These are phyloP conservation scores for Aspergillus neotritici DNA, from an alignment of 2,329 filamentous ascomycete genomes.

Conservation along the genomic window DNA sequence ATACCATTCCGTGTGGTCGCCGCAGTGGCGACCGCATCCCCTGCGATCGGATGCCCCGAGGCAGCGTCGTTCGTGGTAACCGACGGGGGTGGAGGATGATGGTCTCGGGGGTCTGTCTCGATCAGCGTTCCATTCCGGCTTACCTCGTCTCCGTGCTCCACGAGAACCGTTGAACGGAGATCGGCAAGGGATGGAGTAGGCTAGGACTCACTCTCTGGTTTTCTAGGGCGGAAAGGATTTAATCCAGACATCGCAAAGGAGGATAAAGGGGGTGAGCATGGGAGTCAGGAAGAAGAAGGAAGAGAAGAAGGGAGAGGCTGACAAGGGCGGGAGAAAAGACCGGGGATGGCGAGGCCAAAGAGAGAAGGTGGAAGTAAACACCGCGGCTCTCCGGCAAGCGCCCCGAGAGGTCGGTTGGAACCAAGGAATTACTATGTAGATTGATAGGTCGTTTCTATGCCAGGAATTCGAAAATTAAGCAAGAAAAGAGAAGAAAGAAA, in stretches of 20 bases:
- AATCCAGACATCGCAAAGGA: constrained; percentile 41
- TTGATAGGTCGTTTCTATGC: neutral
- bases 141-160: constrained; percentile 2
- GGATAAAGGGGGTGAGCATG: constrained; percentile 25
- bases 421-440: neutral
- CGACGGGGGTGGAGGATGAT: constrained; percentile 6
- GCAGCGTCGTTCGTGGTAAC: constrained; percentile 4
- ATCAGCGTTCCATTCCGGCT: constrained; percentile 11
- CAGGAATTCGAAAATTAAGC: neutral
- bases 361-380: constrained; percentile 11
- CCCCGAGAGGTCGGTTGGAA: constrained; percentile 4
- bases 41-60: constrained; percentile 1
- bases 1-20: constrained; percentile 15
- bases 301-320: constrained; percentile 12
- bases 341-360: constrained; percentile 10
- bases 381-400: constrained; percentile 12
- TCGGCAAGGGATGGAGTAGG: constrained; percentile 11
- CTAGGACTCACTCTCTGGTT: constrained; percentile 28
- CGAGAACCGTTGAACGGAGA: constrained; percentile 1
- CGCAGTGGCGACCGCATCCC: constrained; percentile 12
- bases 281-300: constrained; percentile 13
- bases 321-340: constrained; percentile 5
- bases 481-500: constrained; percentile 8
- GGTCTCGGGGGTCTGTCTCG: constrained; percentile 7
- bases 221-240: constrained; percentile 48